Evolutionary conservation across 495 filamentous ascomycete genomes (phyloP), one percentile per base, ranked within the genome.

Genomic region (Hypoxylon lienhwacheense): DNA sequence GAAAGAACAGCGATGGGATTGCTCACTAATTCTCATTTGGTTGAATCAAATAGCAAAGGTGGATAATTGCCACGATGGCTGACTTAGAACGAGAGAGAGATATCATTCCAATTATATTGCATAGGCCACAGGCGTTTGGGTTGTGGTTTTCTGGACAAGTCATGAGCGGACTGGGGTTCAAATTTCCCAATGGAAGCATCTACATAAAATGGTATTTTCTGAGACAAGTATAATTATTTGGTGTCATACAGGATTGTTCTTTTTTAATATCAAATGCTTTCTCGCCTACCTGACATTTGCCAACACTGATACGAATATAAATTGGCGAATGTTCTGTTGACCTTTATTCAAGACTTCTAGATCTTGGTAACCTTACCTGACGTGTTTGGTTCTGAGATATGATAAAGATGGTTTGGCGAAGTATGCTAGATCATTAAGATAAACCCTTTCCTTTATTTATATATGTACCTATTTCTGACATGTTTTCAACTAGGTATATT

Each of bases 1-100:
- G 69, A 21, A 68, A 70, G 50, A 72, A 69, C 39, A 66, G 56
- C 35, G 55, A 70, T 7, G 51, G 58, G 11, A 21, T 40, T 22
- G 62, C 51, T 2, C 65, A 36, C 16, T 67, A 29, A 63, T 29
- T 17, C 3, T 34, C 22, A 5, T 19, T 6, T 10, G 15, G 10
- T 2, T 7, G 7, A 19, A 32, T 41, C 24, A 26, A 43, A 11
- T 11, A 39, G 31, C 11, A 22, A 19, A 10, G 16, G 28, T 35
- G 2, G 14, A 52, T 16, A 6, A 32, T 36, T 5, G 7, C 16
- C 31, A 43, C 26, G 34, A 15, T n/a, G 20, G 19, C 20, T 21
- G 14, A 31, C 37, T 21, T 35, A 32, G 28, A 40, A 33, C 11
- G 19, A 37, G 19, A 37, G 19, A 41, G 20, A 54, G 12, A n/a